These are phyloP conservation scores for Penicillium coffeae DNA, from an alignment of 495 filamentous ascomycete genomes.

Conservation along the genomic window DNA sequence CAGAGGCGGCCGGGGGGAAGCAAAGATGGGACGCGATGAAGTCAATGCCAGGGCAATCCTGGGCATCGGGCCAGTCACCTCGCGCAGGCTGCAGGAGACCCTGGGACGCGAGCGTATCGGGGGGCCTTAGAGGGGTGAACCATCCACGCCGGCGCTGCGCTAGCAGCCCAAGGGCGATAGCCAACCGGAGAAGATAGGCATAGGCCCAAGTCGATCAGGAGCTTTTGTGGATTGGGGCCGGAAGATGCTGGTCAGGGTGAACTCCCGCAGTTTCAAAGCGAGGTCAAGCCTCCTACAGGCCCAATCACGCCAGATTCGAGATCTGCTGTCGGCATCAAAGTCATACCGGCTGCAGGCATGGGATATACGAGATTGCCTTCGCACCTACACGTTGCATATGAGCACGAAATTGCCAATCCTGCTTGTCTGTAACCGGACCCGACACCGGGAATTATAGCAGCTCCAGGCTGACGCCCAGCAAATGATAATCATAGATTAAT, in stretches of 20 bases:
- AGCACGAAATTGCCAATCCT: neutral
- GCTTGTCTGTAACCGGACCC: neutral
- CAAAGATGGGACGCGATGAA: slow-evolving; percentile 21
- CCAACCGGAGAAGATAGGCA: slow-evolving; percentile 15
- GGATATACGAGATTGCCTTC: neutral
- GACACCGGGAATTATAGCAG: neutral
- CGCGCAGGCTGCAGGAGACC: slow-evolving; percentile 15
- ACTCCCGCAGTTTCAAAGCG: slow-evolving; percentile 1
- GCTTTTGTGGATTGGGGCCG: slow-evolving; percentile 13
- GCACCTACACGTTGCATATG: too few species aligned
- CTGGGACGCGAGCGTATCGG: slow-evolving; percentile 30
- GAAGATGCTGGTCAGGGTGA: slow-evolving; percentile 1
- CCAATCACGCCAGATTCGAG: neutral
- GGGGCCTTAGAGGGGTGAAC: slow-evolving; percentile 13
- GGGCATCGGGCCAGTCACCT: slow-evolving; percentile 25
- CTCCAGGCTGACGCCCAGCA: too few species aligned
- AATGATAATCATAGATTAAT: neutral
- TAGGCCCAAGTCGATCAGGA: slow-evolving; percentile 19
- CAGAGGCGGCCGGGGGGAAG: slow-evolving; percentile 12
- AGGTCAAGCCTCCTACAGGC: neutral
- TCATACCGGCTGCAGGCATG: neutral
- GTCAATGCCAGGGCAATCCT: slow-evolving; percentile 25
- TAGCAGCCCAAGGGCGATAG: slow-evolving; percentile 20
- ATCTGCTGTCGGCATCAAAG: too few species aligned
- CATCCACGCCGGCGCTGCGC: slow-evolving; percentile 19